A percentile compares a stretch with the other conserved stretches of the same genome.
These are phyloP conservation scores for Harrya chromipes DNA, from an alignment of 768 basidiomycete species.

Conservation along the genomic window DNA sequence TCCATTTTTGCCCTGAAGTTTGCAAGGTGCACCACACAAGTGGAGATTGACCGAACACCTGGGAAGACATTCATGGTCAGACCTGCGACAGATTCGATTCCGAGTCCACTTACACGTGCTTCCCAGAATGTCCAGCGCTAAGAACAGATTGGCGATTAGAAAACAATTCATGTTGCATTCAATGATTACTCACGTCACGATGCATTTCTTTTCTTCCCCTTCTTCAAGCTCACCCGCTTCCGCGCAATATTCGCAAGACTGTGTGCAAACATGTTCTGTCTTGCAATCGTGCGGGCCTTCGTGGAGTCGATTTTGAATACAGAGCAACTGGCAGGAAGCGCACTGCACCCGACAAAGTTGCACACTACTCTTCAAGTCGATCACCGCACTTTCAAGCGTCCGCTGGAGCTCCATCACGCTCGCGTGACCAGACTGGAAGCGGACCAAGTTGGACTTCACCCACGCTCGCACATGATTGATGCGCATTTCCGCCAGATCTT, in stretches of 20 bases:
- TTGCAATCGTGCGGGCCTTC: conserved; percentile 46
- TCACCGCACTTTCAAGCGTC: conserved; percentile 37
- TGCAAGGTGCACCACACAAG: conserved; percentile 53
- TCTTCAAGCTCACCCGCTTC: conserved; percentile 29
- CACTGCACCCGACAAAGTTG: conserved; percentile 53
- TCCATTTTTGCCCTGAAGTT: conserved; percentile 43
- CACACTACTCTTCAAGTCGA: conserved; percentile 46
- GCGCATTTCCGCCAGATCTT: conserved; percentile 40
- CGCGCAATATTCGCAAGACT: conserved; percentile 42
- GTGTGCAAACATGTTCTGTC: conserved; percentile 46
- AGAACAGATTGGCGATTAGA: neutral
- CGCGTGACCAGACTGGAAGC: conserved; percentile 46
- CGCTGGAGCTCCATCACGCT: conserved; percentile 45
- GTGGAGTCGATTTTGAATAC: conserved; percentile 47
- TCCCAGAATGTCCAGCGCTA: conserved; percentile 56
- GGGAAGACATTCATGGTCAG: conserved; percentile 11
- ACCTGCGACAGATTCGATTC: neutral
- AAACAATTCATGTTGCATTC: neutral
- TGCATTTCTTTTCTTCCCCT: conserved; percentile 37
- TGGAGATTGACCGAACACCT: conserved; percentile 54
- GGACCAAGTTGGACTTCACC: conserved; percentile 45
- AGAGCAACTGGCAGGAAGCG: conserved; percentile 47
- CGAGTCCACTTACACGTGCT: conserved; percentile 47
- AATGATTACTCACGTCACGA: conserved; percentile 40
- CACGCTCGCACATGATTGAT: conserved; percentile 48